phyloP scores from a whole-genome alignment of 805 yeast genomes.

The Saturnispora gosingensis region DNA sequence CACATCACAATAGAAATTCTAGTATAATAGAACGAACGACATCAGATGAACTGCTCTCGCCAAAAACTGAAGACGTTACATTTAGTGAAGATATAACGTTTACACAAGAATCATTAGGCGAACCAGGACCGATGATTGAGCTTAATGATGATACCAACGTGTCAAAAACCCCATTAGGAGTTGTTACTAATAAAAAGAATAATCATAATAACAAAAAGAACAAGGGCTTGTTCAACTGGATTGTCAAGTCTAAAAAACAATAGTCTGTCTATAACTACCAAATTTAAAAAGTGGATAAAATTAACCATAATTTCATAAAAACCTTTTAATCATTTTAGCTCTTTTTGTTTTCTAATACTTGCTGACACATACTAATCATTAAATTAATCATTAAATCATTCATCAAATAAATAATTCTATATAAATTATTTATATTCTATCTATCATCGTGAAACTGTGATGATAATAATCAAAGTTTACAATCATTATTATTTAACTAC shows the following conservation, averaged over 20 bases:
- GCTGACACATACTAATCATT: background rate
- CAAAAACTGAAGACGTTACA: slow-evolving; percentile 16
- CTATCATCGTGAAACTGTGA: no score
- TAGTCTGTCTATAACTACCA: background rate
- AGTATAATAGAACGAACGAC: slow-evolving; percentile 22
- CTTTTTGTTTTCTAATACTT: background rate
- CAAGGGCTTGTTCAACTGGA: background rate
- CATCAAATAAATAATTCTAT: no score
- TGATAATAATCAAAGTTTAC: background rate
- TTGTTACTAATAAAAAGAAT: background rate
- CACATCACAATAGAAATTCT: slow-evolving; percentile 4
- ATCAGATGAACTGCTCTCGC: slow-evolving; percentile 19
- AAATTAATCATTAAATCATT: background rate
- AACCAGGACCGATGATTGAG: slow-evolving; percentile 29
- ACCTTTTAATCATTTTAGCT: background rate
- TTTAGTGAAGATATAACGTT: slow-evolving; percentile 22
- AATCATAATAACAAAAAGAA: background rate
- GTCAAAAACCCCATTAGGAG: background rate
- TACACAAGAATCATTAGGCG: slow-evolving; percentile 24
- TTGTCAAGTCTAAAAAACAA: background rate
- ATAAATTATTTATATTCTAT: background rate
- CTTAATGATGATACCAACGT: slow-evolving; percentile 7
- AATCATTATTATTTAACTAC: background rate
- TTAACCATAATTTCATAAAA: background rate
- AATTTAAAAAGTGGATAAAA: no score